Evolutionary conservation across 2,329 filamentous ascomycete species (phyloP), one percentile per base, ranked within the genome.

Genomic region (Ascochyta pisi): DNA sequence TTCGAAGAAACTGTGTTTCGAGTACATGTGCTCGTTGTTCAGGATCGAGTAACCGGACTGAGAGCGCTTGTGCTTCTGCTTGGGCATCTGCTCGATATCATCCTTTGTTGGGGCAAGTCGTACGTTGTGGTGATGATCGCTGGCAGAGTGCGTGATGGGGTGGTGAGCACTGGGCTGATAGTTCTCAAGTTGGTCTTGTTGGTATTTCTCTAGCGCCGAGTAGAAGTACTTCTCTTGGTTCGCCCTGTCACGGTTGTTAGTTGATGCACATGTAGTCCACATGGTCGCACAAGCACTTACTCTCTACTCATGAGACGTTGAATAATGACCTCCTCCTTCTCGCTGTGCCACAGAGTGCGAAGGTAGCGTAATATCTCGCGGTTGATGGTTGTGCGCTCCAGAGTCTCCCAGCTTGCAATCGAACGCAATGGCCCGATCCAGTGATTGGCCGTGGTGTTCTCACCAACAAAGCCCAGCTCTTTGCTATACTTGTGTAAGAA

Each of bases 211-310:
- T 7, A 99, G 83, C 19, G 96, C 84, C 76, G 87, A 89, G 75
- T 98, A 99, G 75, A 98, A 97, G 63, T 94, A 84, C 70, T 96
- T 96, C 71, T 97, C 92, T 51, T 96, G 91, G 62, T 96, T 98
- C 4, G 85, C 81, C 61, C 90, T 94, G 56, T 31, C 23, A 29
- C n/a, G 37, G 41, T 38, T 29, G n/a, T 53, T 37, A 58, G 50
- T 52, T 38, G 31, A 29, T 6, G 15, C 12, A 10, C 13, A 10
- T 22, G 39, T 24, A 31, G 10, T 34, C 4, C 12, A 38, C n/a
- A 3, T 29, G 6, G 22, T 13, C 24, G 35, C 15, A 3, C 31
- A 12, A 9, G 6, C 19, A 64, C 74, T 73, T 73, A 77, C 65
- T 82, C 78, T 39, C 75, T 67, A 63, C 74, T 79, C 49, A 79